Conservation (phyloP, 2,329 filamentous ascomycete genomes). For the Trichoderma atroviride region DNA sequence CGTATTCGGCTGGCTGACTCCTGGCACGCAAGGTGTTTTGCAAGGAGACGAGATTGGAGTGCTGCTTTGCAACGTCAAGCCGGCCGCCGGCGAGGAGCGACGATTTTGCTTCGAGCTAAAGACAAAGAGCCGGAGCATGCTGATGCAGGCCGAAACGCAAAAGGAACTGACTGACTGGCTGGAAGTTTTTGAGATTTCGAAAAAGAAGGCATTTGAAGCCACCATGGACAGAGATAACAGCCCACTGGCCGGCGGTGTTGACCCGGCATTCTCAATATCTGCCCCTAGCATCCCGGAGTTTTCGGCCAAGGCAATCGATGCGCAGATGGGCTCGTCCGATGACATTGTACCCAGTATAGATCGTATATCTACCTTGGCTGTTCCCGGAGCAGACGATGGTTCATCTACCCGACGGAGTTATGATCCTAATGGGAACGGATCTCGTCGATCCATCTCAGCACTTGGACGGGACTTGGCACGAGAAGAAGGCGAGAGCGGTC, state of each 20-base stretch:
- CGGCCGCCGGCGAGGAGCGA: slow-evolving; percentile 87
- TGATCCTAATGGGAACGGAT: slow-evolving; percentile 60
- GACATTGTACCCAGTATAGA: slow-evolving; percentile 56
- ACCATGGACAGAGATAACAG: slow-evolving; percentile 57
- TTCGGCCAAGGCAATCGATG: slow-evolving; percentile 75
- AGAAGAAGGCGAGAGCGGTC: slow-evolving; percentile 72
- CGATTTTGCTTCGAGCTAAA: slow-evolving; percentile 98
- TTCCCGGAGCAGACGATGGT: slow-evolving; percentile 61
- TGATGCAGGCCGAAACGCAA: slow-evolving; percentile 93
- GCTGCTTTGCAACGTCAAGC: slow-evolving; percentile 87
- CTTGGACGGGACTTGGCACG: slow-evolving; percentile 51
- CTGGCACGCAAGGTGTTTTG: slow-evolving; percentile 82
- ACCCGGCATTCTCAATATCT: slow-evolving; percentile 89
- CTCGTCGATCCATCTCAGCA: slow-evolving; percentile 60
- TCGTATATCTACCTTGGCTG: slow-evolving; percentile 63
- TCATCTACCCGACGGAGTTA: slow-evolving; percentile 67
- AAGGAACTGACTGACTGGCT: slow-evolving; percentile 93
- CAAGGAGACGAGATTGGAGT: slow-evolving; percentile 97
- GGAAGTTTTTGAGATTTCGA: slow-evolving; percentile 88
- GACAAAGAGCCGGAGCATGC: slow-evolving; percentile 87
- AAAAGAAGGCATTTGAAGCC: slow-evolving; percentile 85
- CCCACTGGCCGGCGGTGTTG: slow-evolving; percentile 53
- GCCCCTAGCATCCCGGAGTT: slow-evolving; percentile 88
- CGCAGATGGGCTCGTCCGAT: slow-evolving; percentile 62
- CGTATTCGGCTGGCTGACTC: slow-evolving; percentile 92